These are phyloP conservation scores for Raffaelea deltoideospora DNA, from an alignment of 2,329 filamentous ascomycete species.

Conservation along the genomic window DNA sequence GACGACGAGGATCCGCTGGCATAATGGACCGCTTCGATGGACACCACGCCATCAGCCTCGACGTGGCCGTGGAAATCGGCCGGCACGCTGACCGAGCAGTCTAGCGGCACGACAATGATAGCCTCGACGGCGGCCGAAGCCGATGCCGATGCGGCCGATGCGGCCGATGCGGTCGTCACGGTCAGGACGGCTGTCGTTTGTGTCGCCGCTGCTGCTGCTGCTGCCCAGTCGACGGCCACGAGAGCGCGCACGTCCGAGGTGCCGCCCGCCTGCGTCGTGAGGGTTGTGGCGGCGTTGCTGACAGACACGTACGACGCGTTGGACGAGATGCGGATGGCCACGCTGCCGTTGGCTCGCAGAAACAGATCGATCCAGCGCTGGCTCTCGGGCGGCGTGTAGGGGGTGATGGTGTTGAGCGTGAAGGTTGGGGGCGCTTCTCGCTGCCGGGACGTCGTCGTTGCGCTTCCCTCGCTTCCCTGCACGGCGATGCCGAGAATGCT, in stretches of 20 bases:
- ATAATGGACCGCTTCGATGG: slow-evolving; percentile 39
- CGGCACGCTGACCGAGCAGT: slow-evolving; percentile 28
- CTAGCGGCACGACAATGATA: slow-evolving; percentile 37
- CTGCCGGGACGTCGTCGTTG: slow-evolving; percentile 46
- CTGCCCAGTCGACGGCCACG: slow-evolving; percentile 36
- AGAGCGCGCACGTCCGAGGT: slow-evolving; percentile 35
- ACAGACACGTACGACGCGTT: slow-evolving; percentile 37
- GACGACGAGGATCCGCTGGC: slow-evolving; percentile 19
- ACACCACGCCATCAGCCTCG: slow-evolving; percentile 42
- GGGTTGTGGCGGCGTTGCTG: slow-evolving; percentile 26
- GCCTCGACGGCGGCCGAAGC: slow-evolving; percentile 34
- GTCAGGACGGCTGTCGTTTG: slow-evolving; percentile 32
- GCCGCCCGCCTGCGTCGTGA: slow-evolving; percentile 31
- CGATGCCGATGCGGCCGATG: slow-evolving; percentile 24
- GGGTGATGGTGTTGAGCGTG: slow-evolving; percentile 53
- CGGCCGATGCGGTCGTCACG: slow-evolving; percentile 29
- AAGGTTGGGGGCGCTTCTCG: slow-evolving; percentile 51
- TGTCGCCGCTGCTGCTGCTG: too few species aligned
- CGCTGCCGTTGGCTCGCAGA: slow-evolving; percentile 37
- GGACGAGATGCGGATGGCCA: slow-evolving; percentile 50
- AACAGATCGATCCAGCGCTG: slow-evolving; percentile 38
- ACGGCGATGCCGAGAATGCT: too few species aligned
- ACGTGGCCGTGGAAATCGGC: slow-evolving; percentile 41
- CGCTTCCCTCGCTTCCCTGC: too few species aligned
- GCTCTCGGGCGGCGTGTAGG: slow-evolving; percentile 32